Conservation (phyloP, 192 early-diverging fungal genomes). For the Coemansia sp. region DNA sequence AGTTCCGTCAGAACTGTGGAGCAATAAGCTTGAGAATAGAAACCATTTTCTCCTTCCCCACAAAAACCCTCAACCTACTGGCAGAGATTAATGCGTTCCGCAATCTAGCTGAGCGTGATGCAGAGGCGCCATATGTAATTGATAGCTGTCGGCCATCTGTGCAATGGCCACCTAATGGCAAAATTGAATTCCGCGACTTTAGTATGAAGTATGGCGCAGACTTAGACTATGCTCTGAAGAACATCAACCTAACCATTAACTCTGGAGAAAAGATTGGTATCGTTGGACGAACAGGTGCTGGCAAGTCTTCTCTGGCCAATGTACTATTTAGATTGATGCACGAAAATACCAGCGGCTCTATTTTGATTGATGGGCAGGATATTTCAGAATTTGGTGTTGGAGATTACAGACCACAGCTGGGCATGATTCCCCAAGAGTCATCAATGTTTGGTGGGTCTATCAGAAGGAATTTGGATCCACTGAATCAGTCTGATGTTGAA, state of each 20-base stretch:
- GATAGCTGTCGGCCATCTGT: conserved; percentile 7
- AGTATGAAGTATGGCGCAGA: conserved; percentile 22
- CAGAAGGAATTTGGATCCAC: conserved; percentile 69
- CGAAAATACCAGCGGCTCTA: conserved; percentile 57
- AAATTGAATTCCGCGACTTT: conserved; percentile 38
- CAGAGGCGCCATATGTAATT: conserved; percentile 20
- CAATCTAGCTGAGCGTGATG: not conserved
- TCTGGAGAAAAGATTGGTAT: conserved; percentile 66
- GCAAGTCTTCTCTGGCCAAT: conserved; percentile 63
- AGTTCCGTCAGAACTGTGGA: not conserved
- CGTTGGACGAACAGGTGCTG: conserved; percentile 60
- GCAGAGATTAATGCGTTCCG: not conserved
- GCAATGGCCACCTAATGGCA: conserved; percentile 26
- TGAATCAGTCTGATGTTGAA: conserved; percentile 28
- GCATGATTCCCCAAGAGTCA: conserved; percentile 65
- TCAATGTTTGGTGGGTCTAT: conserved; percentile 64
- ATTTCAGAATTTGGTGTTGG: conserved; percentile 69
- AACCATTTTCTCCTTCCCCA: not conserved
- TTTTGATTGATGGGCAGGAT: conserved; percentile 79
- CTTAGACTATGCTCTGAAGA: conserved; percentile 29
- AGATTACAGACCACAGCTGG: conserved; percentile 57
- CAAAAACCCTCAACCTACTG: not conserved
- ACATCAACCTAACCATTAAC: conserved; percentile 51
- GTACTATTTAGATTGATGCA: conserved; percentile 65
- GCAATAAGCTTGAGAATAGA: not conserved